These are phyloP conservation scores for Pseudocercospora cruenta DNA, from an alignment of 2,329 filamentous ascomycete species.

Conservation along the genomic window DNA sequence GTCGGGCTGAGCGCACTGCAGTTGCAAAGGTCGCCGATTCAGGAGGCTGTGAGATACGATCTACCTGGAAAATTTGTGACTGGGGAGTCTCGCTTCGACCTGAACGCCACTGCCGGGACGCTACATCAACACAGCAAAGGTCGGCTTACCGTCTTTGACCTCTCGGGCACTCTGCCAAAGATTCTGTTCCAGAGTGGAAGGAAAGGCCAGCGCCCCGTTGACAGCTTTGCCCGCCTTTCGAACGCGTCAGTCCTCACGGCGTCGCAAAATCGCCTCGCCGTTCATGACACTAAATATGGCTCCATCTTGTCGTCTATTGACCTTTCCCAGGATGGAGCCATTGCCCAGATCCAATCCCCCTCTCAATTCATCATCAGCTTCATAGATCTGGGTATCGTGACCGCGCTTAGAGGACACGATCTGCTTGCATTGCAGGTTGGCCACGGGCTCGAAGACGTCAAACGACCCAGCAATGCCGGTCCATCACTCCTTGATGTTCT, in stretches of 20 bases:
- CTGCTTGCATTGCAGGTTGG: conserved; percentile 67
- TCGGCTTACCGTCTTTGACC: conserved; percentile 64
- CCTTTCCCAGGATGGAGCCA: conserved; percentile 25
- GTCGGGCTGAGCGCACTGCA: conserved; percentile 19
- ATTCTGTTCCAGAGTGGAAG: conserved; percentile 53
- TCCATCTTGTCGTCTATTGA: conserved; percentile 51
- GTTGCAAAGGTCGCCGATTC: conserved; percentile 17
- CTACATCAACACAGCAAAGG: conserved; percentile 63
- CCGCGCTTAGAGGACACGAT: conserved; percentile 66
- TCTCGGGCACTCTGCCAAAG: conserved; percentile 65
- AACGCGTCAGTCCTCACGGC: conserved; percentile 67
- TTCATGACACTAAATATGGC: conserved; percentile 72
- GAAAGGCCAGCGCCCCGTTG: conserved; percentile 51
- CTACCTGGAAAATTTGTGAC: conserved; percentile 25
- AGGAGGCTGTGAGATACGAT: conserved; percentile 29
- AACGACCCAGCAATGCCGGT: conserved; percentile 42
- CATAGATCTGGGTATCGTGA: conserved; percentile 66
- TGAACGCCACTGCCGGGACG: conserved; percentile 63
- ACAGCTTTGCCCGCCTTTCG: conserved; percentile 69
- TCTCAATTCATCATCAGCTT: conserved; percentile 55
- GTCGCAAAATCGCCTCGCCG: conserved; percentile 59
- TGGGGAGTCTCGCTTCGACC: conserved; percentile 29
- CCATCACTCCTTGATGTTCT: conserved; percentile 75
- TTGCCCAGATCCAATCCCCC: not conserved
- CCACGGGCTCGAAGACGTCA: conserved; percentile 37